These are phyloP conservation scores for Elongisporangium anandrum DNA, from an alignment of 352 stramenopile species.

Conservation along the genomic window DNA sequence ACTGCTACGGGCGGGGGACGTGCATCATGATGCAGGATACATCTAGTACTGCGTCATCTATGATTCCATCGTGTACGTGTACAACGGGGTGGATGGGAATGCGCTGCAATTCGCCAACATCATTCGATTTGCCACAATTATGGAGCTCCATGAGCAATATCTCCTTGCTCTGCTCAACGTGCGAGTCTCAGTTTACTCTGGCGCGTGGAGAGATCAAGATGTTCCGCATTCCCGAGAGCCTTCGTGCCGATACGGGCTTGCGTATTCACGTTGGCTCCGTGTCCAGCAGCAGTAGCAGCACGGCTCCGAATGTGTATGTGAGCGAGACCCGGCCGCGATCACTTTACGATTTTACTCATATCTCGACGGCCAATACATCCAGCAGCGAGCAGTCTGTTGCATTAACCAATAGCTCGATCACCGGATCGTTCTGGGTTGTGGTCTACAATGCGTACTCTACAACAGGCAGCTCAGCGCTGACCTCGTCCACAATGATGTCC, in stretches of 20 bases:
- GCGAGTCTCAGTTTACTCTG: constrained; percentile 38
- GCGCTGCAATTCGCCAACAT: constrained; percentile 49
- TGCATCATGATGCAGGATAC: constrained; percentile 32
- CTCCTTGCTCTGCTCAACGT: constrained; percentile 49
- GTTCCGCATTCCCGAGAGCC: constrained; percentile 60
- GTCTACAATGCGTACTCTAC: constrained; percentile 60
- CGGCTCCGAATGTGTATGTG: constrained; percentile 58
- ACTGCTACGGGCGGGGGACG: constrained; percentile 49
- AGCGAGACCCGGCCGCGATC: constrained; percentile 64
- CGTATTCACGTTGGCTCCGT: constrained; percentile 15
- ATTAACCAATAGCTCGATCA: constrained; percentile 44
- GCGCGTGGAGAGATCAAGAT: constrained; percentile 44
- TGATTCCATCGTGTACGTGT: constrained; percentile 41
- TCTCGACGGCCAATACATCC: constrained; percentile 28
- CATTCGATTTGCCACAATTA: constrained; percentile 51
- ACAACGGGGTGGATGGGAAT: constrained; percentile 54
- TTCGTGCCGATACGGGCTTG: constrained; percentile 46
- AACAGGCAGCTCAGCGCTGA: constrained; percentile 9
- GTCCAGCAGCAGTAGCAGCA: neutral
- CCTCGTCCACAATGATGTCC: constrained; percentile 4
- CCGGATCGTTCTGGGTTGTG: constrained; percentile 69
- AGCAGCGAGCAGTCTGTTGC: constrained; percentile 33
- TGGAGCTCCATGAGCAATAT: constrained; percentile 52
- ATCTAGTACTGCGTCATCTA: neutral
- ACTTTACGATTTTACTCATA: constrained; percentile 70